phyloP scores from a whole-genome alignment of 2,329 filamentous ascomycete species.

The Aulographum hederae region DNA sequence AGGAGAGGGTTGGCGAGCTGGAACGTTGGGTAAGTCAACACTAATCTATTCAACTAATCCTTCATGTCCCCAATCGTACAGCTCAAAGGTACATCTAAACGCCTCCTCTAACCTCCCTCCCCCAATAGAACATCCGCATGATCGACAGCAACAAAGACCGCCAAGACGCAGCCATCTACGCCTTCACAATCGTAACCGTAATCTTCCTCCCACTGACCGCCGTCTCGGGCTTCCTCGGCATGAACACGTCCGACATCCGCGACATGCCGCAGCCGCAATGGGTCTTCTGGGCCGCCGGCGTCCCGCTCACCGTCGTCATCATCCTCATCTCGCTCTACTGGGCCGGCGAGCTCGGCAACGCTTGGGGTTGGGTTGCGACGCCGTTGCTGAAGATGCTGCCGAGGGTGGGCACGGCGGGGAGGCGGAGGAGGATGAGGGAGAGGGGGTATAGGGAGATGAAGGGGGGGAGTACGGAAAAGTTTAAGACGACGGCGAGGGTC shows the following conservation, averaged over 20 bases:
- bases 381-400: too few species aligned
- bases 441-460: too few species aligned
- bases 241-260: conserved; percentile 23
- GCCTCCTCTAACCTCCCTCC: not conserved
- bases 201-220: conserved; percentile 25
- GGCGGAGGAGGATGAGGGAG: too few species aligned
- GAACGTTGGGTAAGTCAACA: too few species aligned
- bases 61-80: too few species aligned
- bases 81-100: too few species aligned
- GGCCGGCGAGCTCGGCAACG: conserved; percentile 10
- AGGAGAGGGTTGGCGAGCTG: too few species aligned
- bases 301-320: conserved; percentile 27
- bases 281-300: conserved; percentile 24
- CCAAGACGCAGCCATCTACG: conserved; percentile 21
- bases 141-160: conserved; percentile 1
- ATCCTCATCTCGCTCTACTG: conserved; percentile 10
- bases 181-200: conserved; percentile 30
- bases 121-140: not conserved
- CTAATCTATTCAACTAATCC: too few species aligned
- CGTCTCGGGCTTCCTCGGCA: conserved; percentile 24
- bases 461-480: too few species aligned
- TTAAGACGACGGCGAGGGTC: too few species aligned
- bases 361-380: too few species aligned
- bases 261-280: conserved; percentile 19
- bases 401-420: too few species aligned